These are phyloP conservation scores for Tricholoma hemisulphureum DNA, from an alignment of 768 basidiomycete genomes.

Conservation along the genomic window DNA sequence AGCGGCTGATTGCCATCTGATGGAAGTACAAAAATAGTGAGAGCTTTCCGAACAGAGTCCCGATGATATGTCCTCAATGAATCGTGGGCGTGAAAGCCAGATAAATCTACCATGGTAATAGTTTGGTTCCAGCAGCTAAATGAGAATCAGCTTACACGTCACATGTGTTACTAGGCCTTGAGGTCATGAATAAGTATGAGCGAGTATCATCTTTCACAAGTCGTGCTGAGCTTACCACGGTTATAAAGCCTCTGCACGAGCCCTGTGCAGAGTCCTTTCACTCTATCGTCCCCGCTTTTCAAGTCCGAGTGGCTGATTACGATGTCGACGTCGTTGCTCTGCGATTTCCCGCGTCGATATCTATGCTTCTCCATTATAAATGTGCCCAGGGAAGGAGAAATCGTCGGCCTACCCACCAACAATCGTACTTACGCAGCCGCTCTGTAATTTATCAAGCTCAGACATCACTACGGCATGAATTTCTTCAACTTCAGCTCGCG, in stretches of 20 bases:
- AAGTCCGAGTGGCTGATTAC: slow-evolving; percentile 73
- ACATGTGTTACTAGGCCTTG: slow-evolving; percentile 76
- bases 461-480: slow-evolving; percentile 66
- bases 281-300: slow-evolving; percentile 39
- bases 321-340: slow-evolving; percentile 88
- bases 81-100: slow-evolving; percentile 56
- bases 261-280: slow-evolving; percentile 62
- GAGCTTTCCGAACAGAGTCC: slow-evolving; percentile 82
- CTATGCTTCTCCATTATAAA: slow-evolving; percentile 35
- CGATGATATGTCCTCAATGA: slow-evolving; percentile 58
- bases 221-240: slow-evolving; percentile 41
- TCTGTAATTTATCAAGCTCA: slow-evolving; percentile 61
- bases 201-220: neutral
- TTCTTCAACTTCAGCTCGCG: slow-evolving; percentile 73
- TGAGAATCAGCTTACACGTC: slow-evolving; percentile 60
- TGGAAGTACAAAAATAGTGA: slow-evolving; percentile 77
- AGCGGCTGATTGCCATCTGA: slow-evolving; percentile 25
- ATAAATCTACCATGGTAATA: slow-evolving; percentile 45
- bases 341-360: slow-evolving; percentile 78
- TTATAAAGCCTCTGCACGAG: slow-evolving; percentile 58
- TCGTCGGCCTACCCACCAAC: slow-evolving; percentile 74
- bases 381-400: neutral
- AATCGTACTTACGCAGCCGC: slow-evolving; percentile 72
- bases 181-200: neutral
- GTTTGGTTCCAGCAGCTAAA: neutral